Evolutionary conservation across 2,329 filamentous ascomycete genomes (phyloP).

Genomic region (Cryphonectria radicalis): DNA sequence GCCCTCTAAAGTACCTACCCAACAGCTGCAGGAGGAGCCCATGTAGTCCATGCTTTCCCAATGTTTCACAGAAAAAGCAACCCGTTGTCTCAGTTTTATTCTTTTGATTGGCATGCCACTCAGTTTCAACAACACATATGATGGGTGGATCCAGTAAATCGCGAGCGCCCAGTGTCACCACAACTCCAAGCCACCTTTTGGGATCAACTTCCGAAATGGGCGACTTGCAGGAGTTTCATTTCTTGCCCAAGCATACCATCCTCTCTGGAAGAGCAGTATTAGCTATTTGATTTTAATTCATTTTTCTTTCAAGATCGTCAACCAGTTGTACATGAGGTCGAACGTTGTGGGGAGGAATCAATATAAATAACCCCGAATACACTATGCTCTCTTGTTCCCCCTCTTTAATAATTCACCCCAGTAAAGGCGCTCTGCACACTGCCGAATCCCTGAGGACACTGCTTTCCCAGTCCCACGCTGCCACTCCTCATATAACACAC

Average conservation of each 20-base stretch:
- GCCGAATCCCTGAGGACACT: slow-evolving; percentile 56
- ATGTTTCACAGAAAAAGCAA: neutral
- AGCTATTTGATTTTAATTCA: neutral
- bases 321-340: neutral
- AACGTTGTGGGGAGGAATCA: neutral
- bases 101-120: neutral
- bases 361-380: too few species aligned
- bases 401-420: slow-evolving; percentile 38
- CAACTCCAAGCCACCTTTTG: neutral
- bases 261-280: neutral
- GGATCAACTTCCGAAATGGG: neutral
- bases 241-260: neutral
- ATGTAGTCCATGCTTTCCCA: neutral
- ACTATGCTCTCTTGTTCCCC: neutral
- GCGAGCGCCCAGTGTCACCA: neutral
- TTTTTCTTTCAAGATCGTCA: neutral
- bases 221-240: neutral
- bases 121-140: neutral
- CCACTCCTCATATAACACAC: slow-evolving; percentile 64
- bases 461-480: slow-evolving; percentile 53
- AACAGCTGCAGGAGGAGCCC: neutral
- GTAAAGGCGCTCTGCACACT: slow-evolving; percentile 44
- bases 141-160: neutral
- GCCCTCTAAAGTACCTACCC: neutral
- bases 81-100: neutral